Evolutionary conservation across 2,329 filamentous ascomycete genomes (phyloP).

Genomic region (Massarina eburnea): DNA sequence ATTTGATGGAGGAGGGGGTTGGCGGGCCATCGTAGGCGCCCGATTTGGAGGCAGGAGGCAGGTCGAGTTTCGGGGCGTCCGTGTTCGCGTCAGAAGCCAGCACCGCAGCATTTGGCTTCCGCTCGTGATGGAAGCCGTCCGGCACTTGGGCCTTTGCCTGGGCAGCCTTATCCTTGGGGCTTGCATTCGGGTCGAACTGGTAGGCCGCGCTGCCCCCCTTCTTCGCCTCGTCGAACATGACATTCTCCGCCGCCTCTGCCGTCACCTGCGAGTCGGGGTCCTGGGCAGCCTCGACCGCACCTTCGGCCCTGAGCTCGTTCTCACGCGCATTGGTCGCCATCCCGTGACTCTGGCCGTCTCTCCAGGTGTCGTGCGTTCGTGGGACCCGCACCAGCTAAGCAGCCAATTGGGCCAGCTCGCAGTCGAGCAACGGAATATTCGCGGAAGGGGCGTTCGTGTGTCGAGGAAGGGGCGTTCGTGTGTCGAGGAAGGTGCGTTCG

Average conservation of each 20-base stretch:
- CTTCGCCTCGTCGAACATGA: constrained; percentile 74
- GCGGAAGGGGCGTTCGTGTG: too few relatives aligned
- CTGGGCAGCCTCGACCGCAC: constrained; percentile 73
- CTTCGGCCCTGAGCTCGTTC: constrained; percentile 78
- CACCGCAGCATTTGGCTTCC: constrained; percentile 65
- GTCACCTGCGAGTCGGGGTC: constrained; percentile 69
- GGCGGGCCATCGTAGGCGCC: constrained; percentile 60
- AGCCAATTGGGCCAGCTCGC: too few relatives aligned
- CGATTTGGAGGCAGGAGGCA: constrained; percentile 72
- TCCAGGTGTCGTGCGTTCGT: neutral
- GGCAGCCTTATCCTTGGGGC: constrained; percentile 78
- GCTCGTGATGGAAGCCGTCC: constrained; percentile 63
- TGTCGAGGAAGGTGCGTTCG: too few relatives aligned
- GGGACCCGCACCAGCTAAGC: too few relatives aligned
- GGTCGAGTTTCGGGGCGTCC: constrained; percentile 68
- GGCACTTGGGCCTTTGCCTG: constrained; percentile 72
- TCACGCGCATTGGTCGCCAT: constrained; percentile 38
- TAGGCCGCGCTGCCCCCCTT: constrained; percentile 79
- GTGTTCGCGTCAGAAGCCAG: constrained; percentile 77
- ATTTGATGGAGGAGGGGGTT: constrained; percentile 46
- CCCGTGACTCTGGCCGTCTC: neutral
- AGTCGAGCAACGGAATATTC: too few relatives aligned
- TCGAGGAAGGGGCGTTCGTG: too few relatives aligned
- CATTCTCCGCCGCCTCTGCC: constrained; percentile 70
- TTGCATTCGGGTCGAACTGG: constrained; percentile 84